Evolutionary conservation across 441 rosid genomes (phyloP).

Genomic region (Aleurites moluccanus): DNA sequence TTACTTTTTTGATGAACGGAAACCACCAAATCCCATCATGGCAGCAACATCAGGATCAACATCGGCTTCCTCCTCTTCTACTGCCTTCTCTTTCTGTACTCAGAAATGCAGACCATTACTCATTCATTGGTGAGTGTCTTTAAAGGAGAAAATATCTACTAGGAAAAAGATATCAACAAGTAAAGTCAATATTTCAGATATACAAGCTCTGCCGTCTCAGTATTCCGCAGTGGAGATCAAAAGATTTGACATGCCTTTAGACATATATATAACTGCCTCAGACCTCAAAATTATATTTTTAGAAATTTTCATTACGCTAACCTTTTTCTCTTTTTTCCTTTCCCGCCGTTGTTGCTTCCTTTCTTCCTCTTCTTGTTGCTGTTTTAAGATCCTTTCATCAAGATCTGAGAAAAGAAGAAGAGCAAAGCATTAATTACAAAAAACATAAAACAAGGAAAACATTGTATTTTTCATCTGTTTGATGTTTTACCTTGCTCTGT

Average conservation of each 20-base stretch:
- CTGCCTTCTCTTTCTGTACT: constrained; percentile 75
- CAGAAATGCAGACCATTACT: constrained; percentile 1
- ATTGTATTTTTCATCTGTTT: background rate
- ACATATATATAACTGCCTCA: background rate
- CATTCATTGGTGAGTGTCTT: background rate
- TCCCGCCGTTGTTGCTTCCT: constrained; percentile 70
- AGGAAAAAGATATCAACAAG: background rate
- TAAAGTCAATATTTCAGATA: background rate
- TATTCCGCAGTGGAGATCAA: background rate
- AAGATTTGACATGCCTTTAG: too few relatives aligned
- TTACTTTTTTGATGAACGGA: constrained; percentile 75
- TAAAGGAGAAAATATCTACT: too few relatives aligned
- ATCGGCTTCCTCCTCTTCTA: constrained; percentile 82
- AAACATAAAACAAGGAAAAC: background rate
- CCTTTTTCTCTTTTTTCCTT: constrained; percentile 97
- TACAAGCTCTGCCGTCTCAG: background rate
- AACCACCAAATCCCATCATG: constrained; percentile 97
- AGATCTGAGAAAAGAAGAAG: constrained; percentile 48
- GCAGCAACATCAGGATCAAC: constrained; percentile 90
- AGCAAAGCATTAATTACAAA: background rate
- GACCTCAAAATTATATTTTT: background rate
- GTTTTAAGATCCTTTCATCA: constrained; percentile 81
- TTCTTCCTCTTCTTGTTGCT: constrained; percentile 93
- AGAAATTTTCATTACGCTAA: constrained; percentile 24
- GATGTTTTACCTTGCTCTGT: constrained; percentile 75